A percentile compares a stretch with the other conserved stretches of the same genome.
Evolutionary conservation across 371 early-diverging fungal species (phyloP).

Genomic region (Coemansia sp.): DNA sequence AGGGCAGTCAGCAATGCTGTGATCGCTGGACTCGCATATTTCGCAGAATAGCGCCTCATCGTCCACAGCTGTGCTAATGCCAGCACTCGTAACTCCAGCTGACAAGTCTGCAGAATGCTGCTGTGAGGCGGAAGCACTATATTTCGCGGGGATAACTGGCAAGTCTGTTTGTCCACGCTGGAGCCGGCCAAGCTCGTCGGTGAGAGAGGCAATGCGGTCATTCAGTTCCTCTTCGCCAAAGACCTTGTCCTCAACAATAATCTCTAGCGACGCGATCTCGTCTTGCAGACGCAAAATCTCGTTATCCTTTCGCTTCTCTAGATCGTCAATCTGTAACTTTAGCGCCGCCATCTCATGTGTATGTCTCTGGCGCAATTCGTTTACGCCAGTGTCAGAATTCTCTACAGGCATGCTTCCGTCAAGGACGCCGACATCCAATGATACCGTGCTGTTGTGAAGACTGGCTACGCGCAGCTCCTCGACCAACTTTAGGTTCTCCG

Average conservation of each 20-base stretch:
- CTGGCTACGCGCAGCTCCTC: conserved; percentile 41
- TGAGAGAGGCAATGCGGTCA: conserved; percentile 59
- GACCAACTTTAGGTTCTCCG: conserved; percentile 55
- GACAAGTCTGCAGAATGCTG: too few species aligned
- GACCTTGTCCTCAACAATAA: conserved; percentile 71
- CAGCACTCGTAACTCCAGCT: too few species aligned
- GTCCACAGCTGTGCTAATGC: too few species aligned
- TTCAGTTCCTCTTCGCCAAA: conserved; percentile 75
- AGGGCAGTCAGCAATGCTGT: too few species aligned
- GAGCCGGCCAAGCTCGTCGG: conserved; percentile 53
- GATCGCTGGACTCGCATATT: too few species aligned
- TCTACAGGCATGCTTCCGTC: conserved; percentile 16
- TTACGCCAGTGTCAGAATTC: neutral
- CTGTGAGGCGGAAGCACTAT: too few species aligned
- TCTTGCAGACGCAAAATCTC: conserved; percentile 62
- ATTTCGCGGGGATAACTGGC: neutral
- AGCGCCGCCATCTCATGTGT: conserved; percentile 58
- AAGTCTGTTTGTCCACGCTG: conserved; percentile 4
- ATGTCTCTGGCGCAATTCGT: conserved; percentile 55
- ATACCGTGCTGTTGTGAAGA: conserved; percentile 46
- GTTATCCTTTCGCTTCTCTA: conserved; percentile 60
- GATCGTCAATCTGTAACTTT: conserved; percentile 57
- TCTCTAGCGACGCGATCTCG: conserved; percentile 68
- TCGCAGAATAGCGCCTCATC: too few species aligned
- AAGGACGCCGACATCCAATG: conserved; percentile 33